Evolutionary conservation across 1,139 yeast genomes (phyloP).

Genomic region (Candida sojae): DNA sequence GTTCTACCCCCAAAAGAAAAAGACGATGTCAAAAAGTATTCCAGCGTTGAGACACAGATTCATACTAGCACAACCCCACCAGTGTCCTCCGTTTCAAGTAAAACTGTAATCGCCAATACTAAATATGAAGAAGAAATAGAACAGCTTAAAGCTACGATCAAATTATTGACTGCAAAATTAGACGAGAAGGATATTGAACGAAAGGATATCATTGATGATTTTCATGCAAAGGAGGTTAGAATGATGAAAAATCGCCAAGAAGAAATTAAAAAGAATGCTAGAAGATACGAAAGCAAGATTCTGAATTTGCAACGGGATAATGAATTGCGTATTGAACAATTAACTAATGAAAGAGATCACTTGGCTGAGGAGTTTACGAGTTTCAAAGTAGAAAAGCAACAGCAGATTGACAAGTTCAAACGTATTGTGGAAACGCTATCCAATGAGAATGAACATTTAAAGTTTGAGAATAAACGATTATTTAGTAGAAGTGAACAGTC

Average conservation of each 20-base stretch:
- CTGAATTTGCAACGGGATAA: background rate
- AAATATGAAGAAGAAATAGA: background rate
- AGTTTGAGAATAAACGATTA: background rate
- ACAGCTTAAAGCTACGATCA: background rate
- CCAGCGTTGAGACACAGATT: background rate
- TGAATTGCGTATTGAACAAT: background rate
- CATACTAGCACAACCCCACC: background rate
- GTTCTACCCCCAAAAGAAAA: background rate
- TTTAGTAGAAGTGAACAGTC: background rate
- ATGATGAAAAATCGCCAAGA: conserved; percentile 1
- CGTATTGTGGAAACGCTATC: background rate
- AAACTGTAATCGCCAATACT: background rate
- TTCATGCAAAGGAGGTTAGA: conserved; percentile 1
- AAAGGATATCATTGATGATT: conserved; percentile 3
- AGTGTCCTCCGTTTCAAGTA: background rate
- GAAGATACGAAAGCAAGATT: conserved; percentile 1
- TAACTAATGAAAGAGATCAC: background rate
- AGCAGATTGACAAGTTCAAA: background rate
- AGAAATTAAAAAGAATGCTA: background rate
- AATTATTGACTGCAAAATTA: background rate
- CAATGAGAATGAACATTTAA: background rate
- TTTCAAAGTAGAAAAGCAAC: background rate
- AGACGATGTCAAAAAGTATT: background rate
- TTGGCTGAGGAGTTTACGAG: background rate
- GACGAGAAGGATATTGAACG: background rate